Evolutionary conservation across 495 filamentous ascomycete genomes (phyloP).

Genomic region (Penicillium cinerascens): DNA sequence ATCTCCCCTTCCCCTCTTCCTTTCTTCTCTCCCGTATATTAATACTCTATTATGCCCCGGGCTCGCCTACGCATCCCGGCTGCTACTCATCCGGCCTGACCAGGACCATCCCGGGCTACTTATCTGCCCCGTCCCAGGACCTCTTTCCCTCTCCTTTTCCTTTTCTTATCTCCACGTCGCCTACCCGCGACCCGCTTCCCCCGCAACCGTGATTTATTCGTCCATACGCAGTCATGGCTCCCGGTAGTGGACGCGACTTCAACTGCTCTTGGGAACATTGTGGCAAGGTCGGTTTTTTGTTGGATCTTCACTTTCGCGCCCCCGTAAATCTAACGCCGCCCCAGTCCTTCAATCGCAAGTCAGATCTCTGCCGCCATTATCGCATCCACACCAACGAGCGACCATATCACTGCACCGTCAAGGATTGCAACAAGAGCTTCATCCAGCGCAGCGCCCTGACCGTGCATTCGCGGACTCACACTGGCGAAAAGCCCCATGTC

Average conservation of each 20-base stretch:
- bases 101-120: slow-evolving; percentile 15
- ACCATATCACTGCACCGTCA: slow-evolving; percentile 68
- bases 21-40: slow-evolving; percentile 1
- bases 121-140: neutral
- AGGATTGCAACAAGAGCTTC: slow-evolving; percentile 80
- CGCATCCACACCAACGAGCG: slow-evolving; percentile 89
- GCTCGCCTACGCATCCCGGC: slow-evolving; percentile 15
- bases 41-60: slow-evolving; percentile 22
- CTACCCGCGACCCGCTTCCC: slow-evolving; percentile 19
- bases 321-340: slow-evolving; percentile 2
- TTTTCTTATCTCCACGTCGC: slow-evolving; percentile 13
- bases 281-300: slow-evolving; percentile 35
- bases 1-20: slow-evolving; percentile 1
- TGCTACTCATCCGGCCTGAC: slow-evolving; percentile 21
- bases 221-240: slow-evolving; percentile 34
- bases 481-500: slow-evolving; percentile 83
- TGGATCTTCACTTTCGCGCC: neutral
- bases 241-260: slow-evolving; percentile 44
- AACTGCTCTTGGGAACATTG: slow-evolving; percentile 47
- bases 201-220: slow-evolving; percentile 10
- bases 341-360: slow-evolving; percentile 91
- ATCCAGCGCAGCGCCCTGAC: slow-evolving; percentile 86
- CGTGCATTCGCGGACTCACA: slow-evolving; percentile 83
- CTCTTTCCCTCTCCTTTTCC: neutral
- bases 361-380: slow-evolving; percentile 82